Percentiles rank a stretch among this genome's conserved stretches.
phyloP scores from a whole-genome alignment of 305 asterid species.

The Fraxinus sp. region DNA sequence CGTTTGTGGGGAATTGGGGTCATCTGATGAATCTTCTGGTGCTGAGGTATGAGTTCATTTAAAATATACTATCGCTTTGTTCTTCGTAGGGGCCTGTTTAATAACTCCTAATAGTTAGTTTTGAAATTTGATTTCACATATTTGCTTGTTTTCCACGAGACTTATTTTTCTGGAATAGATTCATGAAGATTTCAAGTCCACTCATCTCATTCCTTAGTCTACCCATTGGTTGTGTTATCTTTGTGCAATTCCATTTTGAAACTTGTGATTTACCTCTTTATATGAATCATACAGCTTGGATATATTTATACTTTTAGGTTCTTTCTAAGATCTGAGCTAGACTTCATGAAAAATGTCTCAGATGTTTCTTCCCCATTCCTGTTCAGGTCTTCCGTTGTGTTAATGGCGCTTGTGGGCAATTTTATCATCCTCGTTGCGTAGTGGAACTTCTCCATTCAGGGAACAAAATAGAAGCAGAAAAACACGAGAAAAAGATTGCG shows the following conservation, averaged over 20 bases:
- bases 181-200: not conserved
- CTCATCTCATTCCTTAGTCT: not conserved
- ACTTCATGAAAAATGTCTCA: not conserved
- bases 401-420: slow-evolving; percentile 76
- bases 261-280: not conserved
- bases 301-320: not conserved
- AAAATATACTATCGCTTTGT: not conserved
- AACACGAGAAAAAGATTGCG: slow-evolving; percentile 43
- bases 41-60: slow-evolving; percentile 58
- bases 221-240: not conserved
- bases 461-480: slow-evolving; percentile 44
- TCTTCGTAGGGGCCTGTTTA: not conserved
- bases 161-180: not conserved
- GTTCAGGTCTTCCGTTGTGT: slow-evolving; percentile 72
- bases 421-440: slow-evolving; percentile 73
- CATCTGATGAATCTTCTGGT: slow-evolving; percentile 74
- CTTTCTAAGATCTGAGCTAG: not conserved
- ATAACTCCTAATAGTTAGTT: not conserved
- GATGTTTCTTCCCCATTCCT: not conserved
- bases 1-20: slow-evolving; percentile 82
- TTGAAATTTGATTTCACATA: not conserved
- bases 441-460: slow-evolving; percentile 62
- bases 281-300: not conserved
- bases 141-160: not conserved
- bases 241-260: not conserved